A percentile compares a stretch with the other conserved stretches of the same genome.
Evolutionary conservation across 1,139 yeast species (phyloP).

Genomic region (Yamadazyma songkhlaensis): DNA sequence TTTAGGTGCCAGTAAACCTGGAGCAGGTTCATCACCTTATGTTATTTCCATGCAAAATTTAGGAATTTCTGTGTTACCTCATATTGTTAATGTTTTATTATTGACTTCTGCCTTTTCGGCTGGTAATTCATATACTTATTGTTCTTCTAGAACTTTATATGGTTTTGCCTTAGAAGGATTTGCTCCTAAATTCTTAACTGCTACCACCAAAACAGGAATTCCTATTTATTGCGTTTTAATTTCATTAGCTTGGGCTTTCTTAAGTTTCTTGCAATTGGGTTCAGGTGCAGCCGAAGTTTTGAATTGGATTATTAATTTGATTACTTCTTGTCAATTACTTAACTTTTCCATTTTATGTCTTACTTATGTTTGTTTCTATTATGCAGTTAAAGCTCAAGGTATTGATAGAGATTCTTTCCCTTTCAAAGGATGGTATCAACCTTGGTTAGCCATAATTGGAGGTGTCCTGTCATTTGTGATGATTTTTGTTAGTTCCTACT

Average conservation of each 20-base stretch:
- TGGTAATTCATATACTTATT: constrained; percentile 47
- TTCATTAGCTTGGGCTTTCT: constrained; percentile 37
- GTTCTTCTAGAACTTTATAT: constrained; percentile 43
- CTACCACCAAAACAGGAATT: constrained; percentile 35
- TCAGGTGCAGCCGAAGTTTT: constrained; percentile 52
- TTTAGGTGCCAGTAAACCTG: constrained; percentile 35
- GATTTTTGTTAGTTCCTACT: constrained; percentile 66
- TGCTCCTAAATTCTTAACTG: constrained; percentile 50
- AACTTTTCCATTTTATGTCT: constrained; percentile 62
- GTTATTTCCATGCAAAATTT: constrained; percentile 49
- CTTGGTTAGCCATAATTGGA: constrained; percentile 39
- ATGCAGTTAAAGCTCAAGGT: constrained; percentile 66
- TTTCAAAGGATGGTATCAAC: constrained; percentile 43
- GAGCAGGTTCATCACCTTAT: constrained; percentile 76
- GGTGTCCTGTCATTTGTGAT: constrained; percentile 35
- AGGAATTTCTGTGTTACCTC: constrained; percentile 39
- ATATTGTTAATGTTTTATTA: constrained; percentile 44
- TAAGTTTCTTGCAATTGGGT: constrained; percentile 43
- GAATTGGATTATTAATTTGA: constrained; percentile 67
- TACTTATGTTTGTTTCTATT: constrained; percentile 58
- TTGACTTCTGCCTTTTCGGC: constrained; percentile 45
- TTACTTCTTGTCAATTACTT: constrained; percentile 62
- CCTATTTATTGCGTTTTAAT: constrained; percentile 32
- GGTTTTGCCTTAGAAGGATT: constrained; percentile 45
- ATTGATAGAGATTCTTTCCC: constrained; percentile 50